These are phyloP conservation scores for Austroboletus festivus DNA, from an alignment of 768 basidiomycete genomes.

Conservation along the genomic window DNA sequence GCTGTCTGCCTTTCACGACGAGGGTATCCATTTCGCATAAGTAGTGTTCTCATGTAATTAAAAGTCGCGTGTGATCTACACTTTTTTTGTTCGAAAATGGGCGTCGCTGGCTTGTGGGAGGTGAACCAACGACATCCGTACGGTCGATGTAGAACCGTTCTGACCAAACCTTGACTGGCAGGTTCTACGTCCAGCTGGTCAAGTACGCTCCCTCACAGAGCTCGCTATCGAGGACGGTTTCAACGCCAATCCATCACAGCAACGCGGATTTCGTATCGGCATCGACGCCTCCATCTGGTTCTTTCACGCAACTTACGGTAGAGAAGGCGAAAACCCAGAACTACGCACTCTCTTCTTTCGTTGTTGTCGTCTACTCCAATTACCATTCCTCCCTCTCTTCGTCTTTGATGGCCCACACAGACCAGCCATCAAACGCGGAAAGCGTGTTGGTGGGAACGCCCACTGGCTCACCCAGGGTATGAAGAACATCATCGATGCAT, in stretches of 20 bases:
- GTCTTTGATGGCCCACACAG: constrained; percentile 90
- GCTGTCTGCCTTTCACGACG: constrained; percentile 70
- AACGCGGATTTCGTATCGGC: constrained; percentile 77
- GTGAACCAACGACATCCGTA: no score
- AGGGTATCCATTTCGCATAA: constrained; percentile 72
- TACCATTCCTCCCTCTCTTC: constrained; percentile 83
- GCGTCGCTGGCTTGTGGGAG: constrained; percentile 51
- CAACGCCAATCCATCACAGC: constrained; percentile 55
- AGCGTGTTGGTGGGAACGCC: constrained; percentile 57
- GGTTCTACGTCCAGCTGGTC: constrained; percentile 70
- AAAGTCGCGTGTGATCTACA: constrained; percentile 6
- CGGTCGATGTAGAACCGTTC: no score
- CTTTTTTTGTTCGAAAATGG: constrained; percentile 30
- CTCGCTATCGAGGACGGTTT: constrained; percentile 76
- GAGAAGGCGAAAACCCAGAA: constrained; percentile 84
- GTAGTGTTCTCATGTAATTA: no score
- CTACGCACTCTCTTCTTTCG: constrained; percentile 83
- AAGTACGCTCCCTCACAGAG: constrained; percentile 72
- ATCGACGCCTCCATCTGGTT: constrained; percentile 87
- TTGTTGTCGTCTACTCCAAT: constrained; percentile 70
- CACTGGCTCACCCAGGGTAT: constrained; percentile 72
- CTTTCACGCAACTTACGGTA: constrained; percentile 66
- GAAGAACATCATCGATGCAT: constrained; percentile 75
- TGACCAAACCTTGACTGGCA: constrained; percentile 16
- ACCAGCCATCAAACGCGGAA: constrained; percentile 77